phyloP scores from a whole-genome alignment of 129 eudicot species.

The Artemisia argyi region DNA sequence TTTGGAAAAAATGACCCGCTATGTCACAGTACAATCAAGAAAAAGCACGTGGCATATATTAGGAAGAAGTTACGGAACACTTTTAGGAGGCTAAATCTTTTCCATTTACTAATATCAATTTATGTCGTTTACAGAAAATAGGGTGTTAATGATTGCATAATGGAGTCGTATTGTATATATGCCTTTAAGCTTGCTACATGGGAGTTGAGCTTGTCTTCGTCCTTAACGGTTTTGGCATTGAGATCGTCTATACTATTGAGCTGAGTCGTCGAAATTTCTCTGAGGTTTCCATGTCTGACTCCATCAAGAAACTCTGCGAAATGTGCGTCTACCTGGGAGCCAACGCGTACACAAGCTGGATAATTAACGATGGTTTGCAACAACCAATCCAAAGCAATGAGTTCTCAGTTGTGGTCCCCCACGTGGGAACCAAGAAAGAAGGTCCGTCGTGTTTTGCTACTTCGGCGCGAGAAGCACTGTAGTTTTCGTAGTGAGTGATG shows the following conservation, averaged over 20 bases:
- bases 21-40: no score
- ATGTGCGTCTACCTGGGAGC: conserved; percentile 28
- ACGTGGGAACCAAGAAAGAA: conserved; percentile 38
- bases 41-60: no score
- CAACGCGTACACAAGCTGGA: conserved; percentile 35
- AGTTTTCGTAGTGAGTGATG: conserved; percentile 46
- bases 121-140: no score
- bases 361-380: conserved; percentile 33
- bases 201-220: conserved; percentile 38
- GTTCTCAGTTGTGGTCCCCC: conserved; percentile 47
- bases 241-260: conserved; percentile 37
- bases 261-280: conserved; percentile 36
- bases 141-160: no score
- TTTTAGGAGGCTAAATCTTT: no score
- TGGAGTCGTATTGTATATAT: no score
- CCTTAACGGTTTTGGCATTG: conserved; percentile 38
- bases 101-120: no score
- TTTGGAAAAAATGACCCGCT: no score
- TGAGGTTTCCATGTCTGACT: conserved; percentile 34
- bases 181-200: conserved; percentile 46
- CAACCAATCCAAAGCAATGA: conserved; percentile 50
- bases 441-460: conserved; percentile 39
- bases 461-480: conserved; percentile 23
- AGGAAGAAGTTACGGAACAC: no score
- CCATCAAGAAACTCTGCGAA: conserved; percentile 36